These are phyloP conservation scores for Ambrosia hybrid DNA, from an alignment of 140 eudicot species.

Conservation along the genomic window DNA sequence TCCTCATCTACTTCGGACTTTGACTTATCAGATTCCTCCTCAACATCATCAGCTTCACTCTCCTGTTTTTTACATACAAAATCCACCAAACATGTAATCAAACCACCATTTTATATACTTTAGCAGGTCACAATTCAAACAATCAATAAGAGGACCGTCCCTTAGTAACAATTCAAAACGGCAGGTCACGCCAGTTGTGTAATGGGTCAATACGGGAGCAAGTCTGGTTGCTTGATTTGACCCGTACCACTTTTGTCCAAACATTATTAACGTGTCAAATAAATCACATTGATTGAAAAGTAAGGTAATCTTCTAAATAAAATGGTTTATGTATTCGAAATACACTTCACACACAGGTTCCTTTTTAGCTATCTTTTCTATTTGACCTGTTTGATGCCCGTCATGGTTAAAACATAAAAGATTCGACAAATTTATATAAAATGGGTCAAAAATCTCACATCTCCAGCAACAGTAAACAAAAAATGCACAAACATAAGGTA, in stretches of 20 bases:
- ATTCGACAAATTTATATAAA: neutral
- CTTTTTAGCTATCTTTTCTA: neutral
- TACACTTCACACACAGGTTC: neutral
- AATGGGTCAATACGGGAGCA: no score
- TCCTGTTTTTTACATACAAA: slow-evolving; percentile 29
- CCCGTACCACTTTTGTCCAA: no score
- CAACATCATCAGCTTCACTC: slow-evolving; percentile 65
- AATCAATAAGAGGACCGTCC: no score
- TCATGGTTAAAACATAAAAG: neutral
- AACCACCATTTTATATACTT: neutral
- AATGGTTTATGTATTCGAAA: no score
- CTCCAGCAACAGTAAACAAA: neutral
- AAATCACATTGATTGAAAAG: no score
- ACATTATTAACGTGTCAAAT: no score
- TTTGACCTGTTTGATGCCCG: neutral
- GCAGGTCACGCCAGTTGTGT: no score
- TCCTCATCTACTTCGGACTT: slow-evolving; percentile 78
- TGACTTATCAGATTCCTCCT: slow-evolving; percentile 68
- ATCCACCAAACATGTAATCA: neutral
- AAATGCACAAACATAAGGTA: neutral
- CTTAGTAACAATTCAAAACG: no score
- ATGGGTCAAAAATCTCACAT: neutral
- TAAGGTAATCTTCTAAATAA: no score
- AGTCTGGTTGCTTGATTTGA: no score
- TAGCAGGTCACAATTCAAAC: no score